Percentiles rank a stretch among this genome's conserved stretches.
phyloP scores from a whole-genome alignment of 2,329 filamentous ascomycete species.

The Dendrostoma leiphaemia region DNA sequence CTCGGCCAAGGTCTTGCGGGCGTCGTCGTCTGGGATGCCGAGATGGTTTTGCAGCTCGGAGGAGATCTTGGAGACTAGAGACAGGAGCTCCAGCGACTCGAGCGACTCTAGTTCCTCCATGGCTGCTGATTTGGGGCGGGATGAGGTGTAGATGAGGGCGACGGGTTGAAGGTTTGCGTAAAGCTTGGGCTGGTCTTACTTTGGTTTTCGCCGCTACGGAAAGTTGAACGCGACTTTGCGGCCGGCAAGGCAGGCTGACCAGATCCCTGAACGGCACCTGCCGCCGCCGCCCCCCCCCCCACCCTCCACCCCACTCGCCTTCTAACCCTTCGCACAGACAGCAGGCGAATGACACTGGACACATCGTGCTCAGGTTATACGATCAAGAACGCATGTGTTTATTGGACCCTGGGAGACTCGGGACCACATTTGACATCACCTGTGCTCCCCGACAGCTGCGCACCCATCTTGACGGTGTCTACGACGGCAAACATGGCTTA shows the following conservation, averaged over 20 bases:
- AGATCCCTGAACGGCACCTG: too few species aligned
- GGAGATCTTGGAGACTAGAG: conserved; percentile 90
- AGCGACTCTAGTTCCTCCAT: conserved; percentile 93
- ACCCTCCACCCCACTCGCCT: not conserved
- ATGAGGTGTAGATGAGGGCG: not conserved
- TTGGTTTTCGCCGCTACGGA: not conserved
- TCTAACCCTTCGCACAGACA: too few species aligned
- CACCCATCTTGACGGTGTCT: too few species aligned
- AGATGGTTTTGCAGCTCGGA: conserved; percentile 94
- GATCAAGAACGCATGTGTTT: too few species aligned
- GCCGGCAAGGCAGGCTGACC: not conserved
- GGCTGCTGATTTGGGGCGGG: conserved; percentile 9
- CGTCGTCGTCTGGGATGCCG: conserved; percentile 69
- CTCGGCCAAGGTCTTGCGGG: conserved; percentile 80
- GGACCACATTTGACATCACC: too few species aligned
- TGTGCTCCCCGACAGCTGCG: too few species aligned
- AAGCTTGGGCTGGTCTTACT: too few species aligned
- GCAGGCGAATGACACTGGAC: too few species aligned
- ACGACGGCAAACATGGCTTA: too few species aligned
- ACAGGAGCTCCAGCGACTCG: conserved; percentile 85
- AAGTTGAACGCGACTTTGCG: not conserved
- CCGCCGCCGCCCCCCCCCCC: not conserved
- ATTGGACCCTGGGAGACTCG: too few species aligned
- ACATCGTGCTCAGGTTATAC: too few species aligned
- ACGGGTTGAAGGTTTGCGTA: not conserved